These are phyloP conservation scores for Cryphonectria carpinicola DNA, from an alignment of 2,329 filamentous ascomycete genomes.

Conservation along the genomic window DNA sequence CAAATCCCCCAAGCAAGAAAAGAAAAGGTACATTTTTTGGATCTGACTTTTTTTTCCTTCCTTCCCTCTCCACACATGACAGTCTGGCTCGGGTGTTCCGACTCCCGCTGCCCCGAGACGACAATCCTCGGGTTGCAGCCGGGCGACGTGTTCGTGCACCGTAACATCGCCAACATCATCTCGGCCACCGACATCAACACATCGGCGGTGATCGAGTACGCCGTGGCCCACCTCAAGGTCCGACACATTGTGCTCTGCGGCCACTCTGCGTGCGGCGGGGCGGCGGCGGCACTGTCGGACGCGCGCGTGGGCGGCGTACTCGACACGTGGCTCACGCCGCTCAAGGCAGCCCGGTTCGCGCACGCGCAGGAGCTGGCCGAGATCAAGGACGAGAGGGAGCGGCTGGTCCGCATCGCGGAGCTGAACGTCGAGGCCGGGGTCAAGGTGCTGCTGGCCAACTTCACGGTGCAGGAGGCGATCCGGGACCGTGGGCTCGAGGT, in stretches of 20 bases:
- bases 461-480: constrained; percentile 71
- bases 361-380: constrained; percentile 60
- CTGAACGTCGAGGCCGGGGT: constrained; percentile 75
- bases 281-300: constrained; percentile 59
- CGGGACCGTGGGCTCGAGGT: constrained; percentile 71
- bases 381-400: constrained; percentile 57
- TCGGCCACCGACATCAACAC: constrained; percentile 76
- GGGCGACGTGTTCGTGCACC: constrained; percentile 86
- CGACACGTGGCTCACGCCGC: constrained; percentile 58
- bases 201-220: constrained; percentile 77
- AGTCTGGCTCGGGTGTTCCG: constrained; percentile 88
- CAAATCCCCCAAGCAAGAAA: neutral
- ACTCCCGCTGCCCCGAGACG: constrained; percentile 83
- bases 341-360: constrained; percentile 47
- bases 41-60: neutral
- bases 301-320: constrained; percentile 55
- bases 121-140: constrained; percentile 78
- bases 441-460: constrained; percentile 69
- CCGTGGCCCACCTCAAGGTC: constrained; percentile 72
- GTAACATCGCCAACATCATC: constrained; percentile 88
- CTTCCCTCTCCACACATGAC: neutral
- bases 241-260: constrained; percentile 73
- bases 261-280: constrained; percentile 71
- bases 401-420: constrained; percentile 69
- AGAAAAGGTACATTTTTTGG: neutral